phyloP scores from a whole-genome alignment of 2,329 filamentous ascomycete genomes.

The Colletotrichum abscissum region DNA sequence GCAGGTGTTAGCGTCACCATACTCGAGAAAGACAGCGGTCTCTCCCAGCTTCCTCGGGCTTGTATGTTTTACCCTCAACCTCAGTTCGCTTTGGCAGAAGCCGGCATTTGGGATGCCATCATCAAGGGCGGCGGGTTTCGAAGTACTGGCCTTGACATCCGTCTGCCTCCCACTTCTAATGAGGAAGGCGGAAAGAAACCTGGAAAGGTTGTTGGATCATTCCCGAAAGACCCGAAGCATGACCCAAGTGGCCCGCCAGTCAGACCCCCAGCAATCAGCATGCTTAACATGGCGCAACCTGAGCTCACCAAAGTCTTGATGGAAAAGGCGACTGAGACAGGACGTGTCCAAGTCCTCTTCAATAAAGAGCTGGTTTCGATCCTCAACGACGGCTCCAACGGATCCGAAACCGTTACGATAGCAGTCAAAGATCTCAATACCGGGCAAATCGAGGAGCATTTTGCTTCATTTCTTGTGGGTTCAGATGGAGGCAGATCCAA shows the following conservation, averaged over 20 bases:
- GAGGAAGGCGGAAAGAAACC: neutral
- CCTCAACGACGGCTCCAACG: neutral
- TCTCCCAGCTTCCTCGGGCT: neutral
- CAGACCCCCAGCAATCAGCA: slow-evolving; percentile 5
- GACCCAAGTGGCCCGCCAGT: neutral
- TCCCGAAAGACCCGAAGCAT: neutral
- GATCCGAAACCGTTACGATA: neutral
- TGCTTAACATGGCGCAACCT: slow-evolving; percentile 1
- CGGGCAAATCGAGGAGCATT: neutral
- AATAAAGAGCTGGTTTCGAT: neutral
- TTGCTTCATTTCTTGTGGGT: neutral
- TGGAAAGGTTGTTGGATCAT: neutral
- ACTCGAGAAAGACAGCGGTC: neutral
- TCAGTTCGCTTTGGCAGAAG: neutral
- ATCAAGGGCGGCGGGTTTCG: neutral
- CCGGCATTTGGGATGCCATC: neutral
- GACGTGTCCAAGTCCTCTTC: neutral
- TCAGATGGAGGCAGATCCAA: neutral
- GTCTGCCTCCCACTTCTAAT: neutral
- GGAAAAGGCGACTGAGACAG: neutral
- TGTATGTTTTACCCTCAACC: neutral
- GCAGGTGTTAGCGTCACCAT: neutral
- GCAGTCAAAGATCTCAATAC: neutral
- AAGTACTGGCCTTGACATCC: neutral
- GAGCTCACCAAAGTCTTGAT: neutral